Conservation (phyloP, 2,329 filamentous ascomycete species). For the Cadophora sp. region DNA sequence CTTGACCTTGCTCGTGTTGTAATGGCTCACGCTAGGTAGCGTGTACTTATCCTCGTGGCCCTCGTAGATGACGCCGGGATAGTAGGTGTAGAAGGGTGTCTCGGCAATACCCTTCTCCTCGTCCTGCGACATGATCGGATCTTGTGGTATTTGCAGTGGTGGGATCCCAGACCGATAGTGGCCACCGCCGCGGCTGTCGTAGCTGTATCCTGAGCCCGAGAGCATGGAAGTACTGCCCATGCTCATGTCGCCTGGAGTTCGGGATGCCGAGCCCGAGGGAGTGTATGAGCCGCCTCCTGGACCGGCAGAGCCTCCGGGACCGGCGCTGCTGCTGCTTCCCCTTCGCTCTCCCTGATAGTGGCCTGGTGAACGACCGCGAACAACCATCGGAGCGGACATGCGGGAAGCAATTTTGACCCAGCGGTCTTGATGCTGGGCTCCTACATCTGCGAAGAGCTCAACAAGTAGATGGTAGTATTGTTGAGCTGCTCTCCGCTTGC, state of each 20-base stretch:
- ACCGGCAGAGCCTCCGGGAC: constrained; percentile 43
- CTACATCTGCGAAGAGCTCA: constrained; percentile 66
- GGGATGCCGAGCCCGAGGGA: constrained; percentile 33
- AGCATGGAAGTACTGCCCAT: constrained; percentile 42
- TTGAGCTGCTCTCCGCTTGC: constrained; percentile 74
- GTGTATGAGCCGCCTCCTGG: constrained; percentile 41
- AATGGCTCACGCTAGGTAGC: constrained; percentile 37
- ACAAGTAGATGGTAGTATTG: constrained; percentile 77
- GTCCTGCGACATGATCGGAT: constrained; percentile 42
- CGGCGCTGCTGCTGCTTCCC: constrained; percentile 58
- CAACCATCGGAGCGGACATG: constrained; percentile 67
- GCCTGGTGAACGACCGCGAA: constrained; percentile 69
- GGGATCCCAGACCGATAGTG: constrained; percentile 38
- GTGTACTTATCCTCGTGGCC: constrained; percentile 39
- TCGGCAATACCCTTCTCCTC: constrained; percentile 43
- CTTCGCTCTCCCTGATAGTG: constrained; percentile 64
- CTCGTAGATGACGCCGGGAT: constrained; percentile 41
- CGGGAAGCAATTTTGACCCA: constrained; percentile 65
- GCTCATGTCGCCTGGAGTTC: constrained; percentile 39
- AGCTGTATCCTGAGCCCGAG: constrained; percentile 35
- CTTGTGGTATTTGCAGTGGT: constrained; percentile 41
- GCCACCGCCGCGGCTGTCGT: constrained; percentile 40
- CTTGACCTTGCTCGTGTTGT: constrained; percentile 40
- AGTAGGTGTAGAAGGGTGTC: constrained; percentile 42
- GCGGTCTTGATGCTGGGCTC: constrained; percentile 44